Conservation (phyloP, 1,284 basidiomycete species). For the Heterobasidion annosum region DNA sequence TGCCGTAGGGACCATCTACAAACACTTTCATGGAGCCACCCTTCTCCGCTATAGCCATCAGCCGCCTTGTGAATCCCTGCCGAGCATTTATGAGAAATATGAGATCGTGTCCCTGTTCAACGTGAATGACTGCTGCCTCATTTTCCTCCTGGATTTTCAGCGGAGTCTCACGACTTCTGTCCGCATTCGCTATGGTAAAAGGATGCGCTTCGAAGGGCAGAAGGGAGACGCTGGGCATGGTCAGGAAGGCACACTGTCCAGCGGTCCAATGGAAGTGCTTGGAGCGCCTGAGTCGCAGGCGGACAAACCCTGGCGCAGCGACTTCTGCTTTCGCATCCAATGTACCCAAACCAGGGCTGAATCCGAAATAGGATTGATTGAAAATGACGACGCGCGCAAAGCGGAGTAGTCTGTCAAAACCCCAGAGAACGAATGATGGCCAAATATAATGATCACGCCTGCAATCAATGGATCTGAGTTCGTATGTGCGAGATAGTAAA, state of each 20-base stretch:
- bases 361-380: constrained; percentile 38
- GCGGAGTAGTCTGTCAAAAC: constrained; percentile 49
- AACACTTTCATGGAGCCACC: constrained; percentile 20
- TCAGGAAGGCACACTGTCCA: constrained; percentile 44
- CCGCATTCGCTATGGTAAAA: constrained; percentile 36
- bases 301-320: constrained; percentile 41
- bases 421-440: constrained; percentile 60
- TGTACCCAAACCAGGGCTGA: constrained; percentile 14
- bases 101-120: constrained; percentile 27
- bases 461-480: neutral
- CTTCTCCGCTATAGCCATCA: constrained; percentile 19
- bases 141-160: constrained; percentile 6
- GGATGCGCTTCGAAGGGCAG: constrained; percentile 43
- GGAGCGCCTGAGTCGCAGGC: constrained; percentile 36
- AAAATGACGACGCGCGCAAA: constrained; percentile 36
- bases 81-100: constrained; percentile 43
- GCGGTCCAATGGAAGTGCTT: constrained; percentile 32
- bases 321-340: constrained; percentile 33
- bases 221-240: constrained; percentile 30
- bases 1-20: constrained; percentile 36
- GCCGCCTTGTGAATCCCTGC: constrained; percentile 29
- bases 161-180: constrained; percentile 4
- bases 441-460: constrained; percentile 32
- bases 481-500: neutral
- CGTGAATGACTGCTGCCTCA: neutral